Conservation (phyloP, 352 stramenopile species). For the Globisporangium paroecandrum region DNA sequence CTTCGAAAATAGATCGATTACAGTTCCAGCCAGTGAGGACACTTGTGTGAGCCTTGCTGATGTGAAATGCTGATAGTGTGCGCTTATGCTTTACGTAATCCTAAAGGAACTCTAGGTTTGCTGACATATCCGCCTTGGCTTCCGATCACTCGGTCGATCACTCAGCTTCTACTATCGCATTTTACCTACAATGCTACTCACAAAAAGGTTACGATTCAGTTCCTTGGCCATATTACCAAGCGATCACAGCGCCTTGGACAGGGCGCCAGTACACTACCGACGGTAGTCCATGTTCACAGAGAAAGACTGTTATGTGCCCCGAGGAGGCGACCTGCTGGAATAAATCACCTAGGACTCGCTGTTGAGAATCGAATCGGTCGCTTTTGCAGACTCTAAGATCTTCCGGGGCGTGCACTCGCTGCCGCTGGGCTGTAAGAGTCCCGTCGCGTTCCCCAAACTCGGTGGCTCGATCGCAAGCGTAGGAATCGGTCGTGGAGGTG, state of each 20-base stretch:
- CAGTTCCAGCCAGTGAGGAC: background rate
- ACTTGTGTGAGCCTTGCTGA: background rate
- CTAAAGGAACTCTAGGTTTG: background rate
- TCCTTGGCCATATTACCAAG: background rate
- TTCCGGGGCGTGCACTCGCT: constrained; percentile 51
- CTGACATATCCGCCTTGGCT: background rate
- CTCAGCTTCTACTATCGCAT: background rate
- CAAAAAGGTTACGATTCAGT: background rate
- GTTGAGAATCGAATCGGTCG: constrained; percentile 46
- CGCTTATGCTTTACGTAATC: background rate
- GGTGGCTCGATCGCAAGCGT: background rate
- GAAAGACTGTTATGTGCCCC: background rate
- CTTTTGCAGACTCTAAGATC: constrained; percentile 44
- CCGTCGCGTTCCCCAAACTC: constrained; percentile 9
- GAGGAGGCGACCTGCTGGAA: background rate
- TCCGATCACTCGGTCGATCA: background rate
- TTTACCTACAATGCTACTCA: background rate
- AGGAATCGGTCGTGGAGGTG: constrained; percentile 21
- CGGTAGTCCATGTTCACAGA: background rate
- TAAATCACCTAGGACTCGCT: constrained; percentile 10
- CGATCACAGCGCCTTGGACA: background rate
- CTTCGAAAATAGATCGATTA: background rate
- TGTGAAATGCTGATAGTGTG: background rate
- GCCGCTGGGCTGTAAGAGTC: constrained; percentile 1
- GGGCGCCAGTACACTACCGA: background rate